Percentiles rank a stretch among this genome's conserved stretches.
Evolutionary conservation across 495 filamentous ascomycete species (phyloP).

Genomic region (Neurospora discreta): DNA sequence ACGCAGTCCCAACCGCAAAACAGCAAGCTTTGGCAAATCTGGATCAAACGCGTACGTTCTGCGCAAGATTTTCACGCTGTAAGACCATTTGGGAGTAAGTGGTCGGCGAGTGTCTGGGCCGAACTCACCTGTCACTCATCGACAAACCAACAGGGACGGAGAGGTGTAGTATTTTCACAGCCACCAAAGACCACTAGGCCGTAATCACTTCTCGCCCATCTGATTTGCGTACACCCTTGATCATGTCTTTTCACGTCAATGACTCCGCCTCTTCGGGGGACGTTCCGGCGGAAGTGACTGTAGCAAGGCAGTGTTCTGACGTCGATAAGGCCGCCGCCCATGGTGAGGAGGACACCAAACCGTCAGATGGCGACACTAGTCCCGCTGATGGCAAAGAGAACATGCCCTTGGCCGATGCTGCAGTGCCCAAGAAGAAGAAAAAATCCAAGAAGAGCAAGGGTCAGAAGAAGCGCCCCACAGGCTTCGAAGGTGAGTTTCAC

Average conservation of each 20-base stretch:
- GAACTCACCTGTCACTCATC: background rate
- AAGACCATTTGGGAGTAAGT: background rate
- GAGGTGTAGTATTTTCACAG: constrained; percentile 1
- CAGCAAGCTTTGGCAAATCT: background rate
- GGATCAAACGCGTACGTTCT: background rate
- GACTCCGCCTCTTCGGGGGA: background rate
- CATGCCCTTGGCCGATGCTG: background rate
- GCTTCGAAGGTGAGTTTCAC: constrained; percentile 31
- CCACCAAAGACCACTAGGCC: background rate
- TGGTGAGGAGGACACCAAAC: background rate
- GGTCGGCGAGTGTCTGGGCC: background rate
- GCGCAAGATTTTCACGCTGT: background rate
- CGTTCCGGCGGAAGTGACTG: background rate
- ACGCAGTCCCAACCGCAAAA: background rate
- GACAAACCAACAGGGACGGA: background rate
- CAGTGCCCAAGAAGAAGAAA: constrained; percentile 17
- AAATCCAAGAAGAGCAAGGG: constrained; percentile 18
- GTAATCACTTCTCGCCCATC: background rate
- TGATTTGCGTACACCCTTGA: background rate
- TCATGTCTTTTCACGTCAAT: constrained; percentile 4
- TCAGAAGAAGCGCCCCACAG: constrained; percentile 24
- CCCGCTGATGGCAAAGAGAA: background rate
- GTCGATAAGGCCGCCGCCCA: background rate
- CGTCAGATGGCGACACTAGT: background rate
- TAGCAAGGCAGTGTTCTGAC: background rate